Base-by-base conservation (phyloP, 2,329 filamentous ascomycete species). In the Phoma sp. region DNA sequence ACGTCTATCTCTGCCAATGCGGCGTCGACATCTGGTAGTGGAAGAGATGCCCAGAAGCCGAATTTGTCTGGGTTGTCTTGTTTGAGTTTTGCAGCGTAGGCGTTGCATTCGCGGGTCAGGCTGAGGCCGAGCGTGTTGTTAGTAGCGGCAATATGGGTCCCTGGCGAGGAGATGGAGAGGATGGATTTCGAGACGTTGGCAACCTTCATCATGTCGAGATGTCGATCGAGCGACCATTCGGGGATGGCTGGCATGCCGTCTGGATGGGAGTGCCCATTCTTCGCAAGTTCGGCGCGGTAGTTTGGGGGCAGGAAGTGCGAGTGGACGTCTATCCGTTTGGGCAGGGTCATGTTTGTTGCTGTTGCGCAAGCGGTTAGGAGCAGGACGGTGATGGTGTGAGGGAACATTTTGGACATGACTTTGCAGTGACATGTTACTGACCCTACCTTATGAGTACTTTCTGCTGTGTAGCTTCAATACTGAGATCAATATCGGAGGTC, bases 141-240 rank as follows among this genome's bases (percentile, higher is more conserved):
- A 1, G 67, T 67, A 0, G 76, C 68, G 0, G 71, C 69, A 14
- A 86, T 72, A 53, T 82, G 72, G 0, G 78, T 81, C 12, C 83
- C 83, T 0, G 84, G 84, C 0, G 80, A 79, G 5, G 78, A 81
- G 63, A 86, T 80, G 61, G 80, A 83, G 10, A 86, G 68, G 29
- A 85, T 80, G 10, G 81, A 81, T 60, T 79, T 83, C 5, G 67
- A 67, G 53, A 86, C 82, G 56, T 79, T 77, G 53, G 77, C 64
- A 1, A 72, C 64, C 36, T 77, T 62, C 83, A 86, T 85, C 59
- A 84, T 72, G 0, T 71, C 66, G 2, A 85, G 74, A 56, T 85
- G 82, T 14, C 62, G 59, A 51, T 78, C 71, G 11, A 68, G 56
- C 34, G 71, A 77, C 83, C 83, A 85, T 37, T 56, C 37, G 2